phyloP scores from a whole-genome alignment of 2,329 filamentous ascomycete species.

The Conoideocrella luteorostrata region DNA sequence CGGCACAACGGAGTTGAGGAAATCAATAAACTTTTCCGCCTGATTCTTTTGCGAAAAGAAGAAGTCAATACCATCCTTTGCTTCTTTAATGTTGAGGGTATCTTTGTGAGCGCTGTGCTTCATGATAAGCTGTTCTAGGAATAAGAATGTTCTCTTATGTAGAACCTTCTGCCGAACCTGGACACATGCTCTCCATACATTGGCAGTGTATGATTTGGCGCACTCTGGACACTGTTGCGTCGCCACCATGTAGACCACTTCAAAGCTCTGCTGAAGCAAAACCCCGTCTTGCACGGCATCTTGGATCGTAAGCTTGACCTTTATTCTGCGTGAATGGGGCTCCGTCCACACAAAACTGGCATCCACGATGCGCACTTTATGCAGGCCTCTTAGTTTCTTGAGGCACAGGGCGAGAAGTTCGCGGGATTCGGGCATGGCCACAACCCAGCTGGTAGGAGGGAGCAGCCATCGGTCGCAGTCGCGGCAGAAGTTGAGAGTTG shows the following conservation, averaged over 20 bases:
- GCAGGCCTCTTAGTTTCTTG: conserved; percentile 76
- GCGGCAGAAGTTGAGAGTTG: conserved; percentile 80
- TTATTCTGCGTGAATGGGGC: conserved; percentile 85
- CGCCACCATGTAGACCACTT: conserved; percentile 86
- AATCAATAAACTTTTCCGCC: conserved; percentile 87
- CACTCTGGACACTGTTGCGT: conserved; percentile 94
- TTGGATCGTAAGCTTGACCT: conserved; percentile 93
- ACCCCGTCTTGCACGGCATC: conserved; percentile 56
- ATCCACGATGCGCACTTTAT: conserved; percentile 90
- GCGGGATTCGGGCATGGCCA: conserved; percentile 78
- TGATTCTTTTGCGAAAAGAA: conserved; percentile 87
- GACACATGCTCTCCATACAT: conserved; percentile 88
- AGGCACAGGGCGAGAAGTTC: conserved; percentile 90
- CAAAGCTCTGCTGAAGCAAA: conserved; percentile 84
- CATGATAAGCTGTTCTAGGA: conserved; percentile 87
- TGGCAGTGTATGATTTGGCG: conserved; percentile 90
- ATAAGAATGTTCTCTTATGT: conserved; percentile 72
- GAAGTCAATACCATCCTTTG: conserved; percentile 92
- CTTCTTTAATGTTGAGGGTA: conserved; percentile 97
- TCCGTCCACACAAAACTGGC: conserved; percentile 98
- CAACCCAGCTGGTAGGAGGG: conserved; percentile 80
- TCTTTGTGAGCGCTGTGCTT: conserved; percentile 90
- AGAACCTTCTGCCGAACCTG: conserved; percentile 96
- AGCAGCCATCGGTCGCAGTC: conserved; percentile 94
- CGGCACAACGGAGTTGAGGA: conserved; percentile 75